Conservation (phyloP, 352 stramenopile genomes). For the Peronospora belbahrii region DNA sequence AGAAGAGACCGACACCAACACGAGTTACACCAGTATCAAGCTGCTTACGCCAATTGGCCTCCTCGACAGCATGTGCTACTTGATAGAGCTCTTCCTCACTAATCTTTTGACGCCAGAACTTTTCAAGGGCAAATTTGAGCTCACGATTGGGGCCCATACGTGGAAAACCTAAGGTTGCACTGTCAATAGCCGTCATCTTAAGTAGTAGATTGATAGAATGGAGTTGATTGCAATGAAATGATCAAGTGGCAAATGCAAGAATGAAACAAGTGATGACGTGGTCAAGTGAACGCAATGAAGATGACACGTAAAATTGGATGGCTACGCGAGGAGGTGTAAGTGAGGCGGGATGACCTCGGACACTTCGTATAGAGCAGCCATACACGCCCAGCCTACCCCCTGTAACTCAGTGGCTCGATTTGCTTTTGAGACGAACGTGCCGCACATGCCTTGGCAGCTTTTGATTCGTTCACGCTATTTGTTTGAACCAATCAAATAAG, state of each 20-base stretch:
- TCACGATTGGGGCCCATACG: conserved; percentile 90
- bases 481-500: conserved; percentile 38
- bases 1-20: conserved; percentile 85
- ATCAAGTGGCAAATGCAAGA: conserved; percentile 56
- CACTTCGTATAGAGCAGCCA: conserved; percentile 4
- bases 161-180: conserved; percentile 84
- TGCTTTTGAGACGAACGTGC: conserved; percentile 32
- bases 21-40: conserved; percentile 59
- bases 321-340: neutral
- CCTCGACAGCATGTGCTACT: conserved; percentile 68
- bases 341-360: conserved; percentile 32
- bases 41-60: conserved; percentile 84
- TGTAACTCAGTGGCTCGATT: neutral
- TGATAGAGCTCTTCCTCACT: conserved; percentile 71
- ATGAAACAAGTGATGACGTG: conserved; percentile 20
- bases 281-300: neutral
- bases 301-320: conserved; percentile 2
- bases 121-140: conserved; percentile 91
- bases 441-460: conserved; percentile 36
- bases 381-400: conserved; percentile 16
- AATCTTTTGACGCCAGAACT: conserved; percentile 87
- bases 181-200: conserved; percentile 43
- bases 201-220: too few species aligned
- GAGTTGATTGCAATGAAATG: neutral
- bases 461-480: conserved; percentile 29